Evolutionary conservation across 2,329 filamentous ascomycete species (phyloP).

Genomic region (Scortechinia acanthostroma): DNA sequence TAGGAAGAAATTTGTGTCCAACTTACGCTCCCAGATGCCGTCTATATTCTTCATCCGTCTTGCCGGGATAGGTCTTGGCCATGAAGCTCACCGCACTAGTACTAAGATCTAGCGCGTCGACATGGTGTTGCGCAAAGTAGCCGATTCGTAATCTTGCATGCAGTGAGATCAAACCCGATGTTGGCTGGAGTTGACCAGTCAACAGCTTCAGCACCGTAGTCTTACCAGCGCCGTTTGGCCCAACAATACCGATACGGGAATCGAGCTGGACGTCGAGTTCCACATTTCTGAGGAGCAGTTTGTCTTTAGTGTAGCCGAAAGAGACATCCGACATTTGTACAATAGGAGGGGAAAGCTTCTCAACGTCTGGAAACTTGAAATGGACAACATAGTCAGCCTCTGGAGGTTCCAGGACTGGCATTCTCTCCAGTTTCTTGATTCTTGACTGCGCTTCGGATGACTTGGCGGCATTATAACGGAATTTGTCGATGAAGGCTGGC

Average conservation of each 20-base stretch:
- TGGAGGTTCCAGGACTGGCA: conserved; percentile 84
- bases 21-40: conserved; percentile 73
- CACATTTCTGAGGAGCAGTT: conserved; percentile 73
- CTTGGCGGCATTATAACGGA: conserved; percentile 97
- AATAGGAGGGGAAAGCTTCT: conserved; percentile 94
- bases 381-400: conserved; percentile 93
- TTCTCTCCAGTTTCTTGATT: conserved; percentile 97
- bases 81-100: conserved; percentile 91
- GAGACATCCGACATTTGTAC: conserved; percentile 91
- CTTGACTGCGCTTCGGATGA: conserved; percentile 95
- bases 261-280: conserved; percentile 96
- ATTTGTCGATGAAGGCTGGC: conserved; percentile 88
- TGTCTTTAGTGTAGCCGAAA: conserved; percentile 80
- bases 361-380: conserved; percentile 94
- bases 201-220: conserved; percentile 98
- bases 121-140: conserved; percentile 97
- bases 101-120: conserved; percentile 87
- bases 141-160: conserved; percentile 84
- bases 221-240: conserved; percentile 96
- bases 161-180: conserved; percentile 75
- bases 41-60: conserved; percentile 92
- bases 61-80: conserved; percentile 83
- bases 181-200: conserved; percentile 74
- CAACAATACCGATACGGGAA: conserved; percentile 97
- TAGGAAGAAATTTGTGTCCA: neutral